Percentiles rank a stretch among this genome's conserved stretches.
These are phyloP conservation scores for Hymenoscyphus salicellus DNA, from an alignment of 2,329 filamentous ascomycete species.

Conservation along the genomic window DNA sequence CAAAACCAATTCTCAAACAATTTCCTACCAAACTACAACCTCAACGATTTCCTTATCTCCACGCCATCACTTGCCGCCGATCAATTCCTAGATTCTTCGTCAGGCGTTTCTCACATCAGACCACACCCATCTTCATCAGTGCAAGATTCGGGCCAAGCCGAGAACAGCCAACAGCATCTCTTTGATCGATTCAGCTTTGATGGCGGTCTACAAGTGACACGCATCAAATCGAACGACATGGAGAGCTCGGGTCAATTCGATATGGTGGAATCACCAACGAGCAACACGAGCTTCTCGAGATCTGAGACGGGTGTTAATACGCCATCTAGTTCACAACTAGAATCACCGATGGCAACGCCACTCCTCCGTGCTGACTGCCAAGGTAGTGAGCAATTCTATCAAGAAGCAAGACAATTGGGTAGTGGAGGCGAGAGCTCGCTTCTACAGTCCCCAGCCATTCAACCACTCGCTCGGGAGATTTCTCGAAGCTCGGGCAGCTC, in stretches of 20 bases:
- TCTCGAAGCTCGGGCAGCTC: neutral
- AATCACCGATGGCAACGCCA: neutral
- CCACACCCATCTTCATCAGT: neutral
- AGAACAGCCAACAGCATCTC: neutral
- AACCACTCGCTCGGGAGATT: neutral
- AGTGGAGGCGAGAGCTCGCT: neutral
- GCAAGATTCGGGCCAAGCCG: neutral
- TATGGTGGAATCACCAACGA: neutral
- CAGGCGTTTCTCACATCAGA: neutral
- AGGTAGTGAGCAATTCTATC: neutral
- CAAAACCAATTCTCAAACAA: slow-evolving; percentile 3
- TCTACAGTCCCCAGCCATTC: neutral
- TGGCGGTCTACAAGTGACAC: neutral
- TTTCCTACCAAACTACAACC: neutral
- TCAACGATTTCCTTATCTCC: neutral
- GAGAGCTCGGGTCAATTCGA: neutral
- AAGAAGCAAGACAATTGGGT: neutral
- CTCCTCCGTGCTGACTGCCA: neutral
- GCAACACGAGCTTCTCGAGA: neutral
- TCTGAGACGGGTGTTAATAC: neutral
- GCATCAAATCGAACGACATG: neutral
- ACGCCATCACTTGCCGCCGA: neutral
- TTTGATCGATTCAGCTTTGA: neutral
- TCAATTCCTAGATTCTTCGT: neutral
- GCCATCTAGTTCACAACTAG: neutral